Evolutionary conservation across 176 grass and related monocot genomes (phyloP), one percentile per base, ranked within the genome.

Genomic region (Phyllostachys edulis): DNA sequence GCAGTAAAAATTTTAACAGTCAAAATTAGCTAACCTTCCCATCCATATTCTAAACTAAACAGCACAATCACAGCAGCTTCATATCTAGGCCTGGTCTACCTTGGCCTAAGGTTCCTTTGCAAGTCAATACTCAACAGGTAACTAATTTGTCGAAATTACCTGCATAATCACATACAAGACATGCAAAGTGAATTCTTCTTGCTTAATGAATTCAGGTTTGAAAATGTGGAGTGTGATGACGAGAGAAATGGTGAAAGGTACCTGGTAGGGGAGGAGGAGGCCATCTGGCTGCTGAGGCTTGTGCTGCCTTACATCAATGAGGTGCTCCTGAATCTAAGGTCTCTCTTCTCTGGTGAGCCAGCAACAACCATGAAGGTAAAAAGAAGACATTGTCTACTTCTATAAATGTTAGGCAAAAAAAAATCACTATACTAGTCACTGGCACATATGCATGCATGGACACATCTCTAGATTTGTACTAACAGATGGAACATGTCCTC

Each of bases 311-410:
- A 84, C 79, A 64, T 96, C 77, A 99, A 99, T 73, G 97, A 99
- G 81, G 83, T 96, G 50, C 88, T 99, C 39, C 79, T 92, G 47
- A 96, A 84, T 61, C 74, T 96, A 11, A 84, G 86, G 68, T 85
- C 80, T 12, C 89, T 99, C 70, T 99, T 99, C 86, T 94, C 93
- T 37, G 97, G 97, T 4, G 93, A 96, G 64, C 97, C 97, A 65
- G 89, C 84, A 40, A 99, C 91, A 9, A 99, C 97, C 47, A 91
- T 96, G 91, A 99, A 99, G 93, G 97, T 96, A 85, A 74, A 74
- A 39, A 20, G 18, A 12, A 17, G 3, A 15, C 47, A 80, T 7
- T 68, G 38, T 24, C 52, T 37, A n/a, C 23, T 67, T 56, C 20
- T 60, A 14, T 69, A 29, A 26, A 44, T 68, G 55, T 40, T 75